A percentile compares a stretch with the other conserved stretches of the same genome.
Evolutionary conservation across 257 asterid species (phyloP).

Genomic region (Voacanga thouarsii): DNA sequence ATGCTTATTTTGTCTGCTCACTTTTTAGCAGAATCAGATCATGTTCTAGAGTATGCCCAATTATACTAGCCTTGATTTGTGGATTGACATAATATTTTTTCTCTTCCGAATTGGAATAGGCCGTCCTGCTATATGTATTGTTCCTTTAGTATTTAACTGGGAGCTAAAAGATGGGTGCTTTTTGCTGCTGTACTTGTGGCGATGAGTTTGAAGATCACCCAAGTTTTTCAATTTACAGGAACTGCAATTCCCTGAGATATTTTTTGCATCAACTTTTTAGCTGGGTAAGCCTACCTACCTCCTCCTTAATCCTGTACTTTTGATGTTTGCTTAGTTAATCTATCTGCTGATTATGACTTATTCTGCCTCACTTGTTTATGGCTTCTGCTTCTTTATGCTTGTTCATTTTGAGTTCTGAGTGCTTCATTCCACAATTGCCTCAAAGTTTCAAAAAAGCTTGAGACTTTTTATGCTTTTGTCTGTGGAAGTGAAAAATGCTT

Average conservation of each 20-base stretch:
- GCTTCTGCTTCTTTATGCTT: background rate
- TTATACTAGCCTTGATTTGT: background rate
- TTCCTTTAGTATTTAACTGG: background rate
- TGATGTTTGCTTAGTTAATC: background rate
- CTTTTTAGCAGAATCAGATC: no score
- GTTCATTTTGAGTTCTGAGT: background rate
- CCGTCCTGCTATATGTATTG: background rate
- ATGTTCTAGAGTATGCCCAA: background rate
- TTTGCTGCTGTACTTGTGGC: constrained; percentile 18
- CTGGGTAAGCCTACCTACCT: constrained; percentile 8
- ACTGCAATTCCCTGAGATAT: constrained; percentile 5
- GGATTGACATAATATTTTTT: background rate
- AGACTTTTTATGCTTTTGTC: background rate
- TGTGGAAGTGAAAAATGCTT: background rate
- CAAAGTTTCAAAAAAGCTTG: background rate
- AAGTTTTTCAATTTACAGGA: constrained; percentile 8
- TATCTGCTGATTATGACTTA: background rate
- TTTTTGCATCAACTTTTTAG: constrained; percentile 9
- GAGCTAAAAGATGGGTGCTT: constrained; percentile 20
- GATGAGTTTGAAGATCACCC: constrained; percentile 20
- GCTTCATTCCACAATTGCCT: background rate
- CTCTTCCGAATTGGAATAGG: background rate
- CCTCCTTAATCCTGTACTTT: background rate
- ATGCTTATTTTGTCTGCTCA: no score
- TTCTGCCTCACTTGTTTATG: background rate